phyloP scores from a whole-genome alignment of 495 filamentous ascomycete species.

The Neurospora cerealis region DNA sequence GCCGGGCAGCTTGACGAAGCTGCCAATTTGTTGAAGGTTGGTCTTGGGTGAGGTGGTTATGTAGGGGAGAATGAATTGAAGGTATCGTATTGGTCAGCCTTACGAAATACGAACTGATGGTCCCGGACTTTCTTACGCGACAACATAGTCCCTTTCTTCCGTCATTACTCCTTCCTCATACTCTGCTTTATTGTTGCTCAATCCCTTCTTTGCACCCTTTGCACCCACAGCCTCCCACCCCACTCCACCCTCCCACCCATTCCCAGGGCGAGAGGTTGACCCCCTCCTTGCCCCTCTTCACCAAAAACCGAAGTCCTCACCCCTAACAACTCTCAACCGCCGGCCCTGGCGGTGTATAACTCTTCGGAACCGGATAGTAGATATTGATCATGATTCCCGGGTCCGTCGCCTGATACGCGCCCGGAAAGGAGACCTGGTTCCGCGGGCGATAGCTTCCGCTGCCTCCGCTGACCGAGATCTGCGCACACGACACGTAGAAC shows the following conservation, averaged over 20 bases:
- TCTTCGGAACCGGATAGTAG: conserved; percentile 33
- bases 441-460: conserved; percentile 24
- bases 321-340: conserved; percentile 16
- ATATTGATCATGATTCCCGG: conserved; percentile 39
- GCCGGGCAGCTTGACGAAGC: conserved; percentile 15
- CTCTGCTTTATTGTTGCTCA: no score
- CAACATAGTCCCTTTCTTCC: neutral
- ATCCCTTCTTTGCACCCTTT: neutral
- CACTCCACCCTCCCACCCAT: no score
- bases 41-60: neutral
- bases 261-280: no score
- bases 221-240: neutral
- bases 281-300: neutral
- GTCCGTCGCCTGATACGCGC: conserved; percentile 31
- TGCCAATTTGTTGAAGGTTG: neutral
- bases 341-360: conserved; percentile 28
- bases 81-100: no score
- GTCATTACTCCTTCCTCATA: neutral
- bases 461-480: conserved; percentile 33
- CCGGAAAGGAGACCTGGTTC: conserved; percentile 32
- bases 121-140: no score
- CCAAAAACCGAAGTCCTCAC: neutral
- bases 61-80: neutral
- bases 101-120: no score
- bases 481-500: conserved; percentile 44